phyloP scores from a whole-genome alignment of 176 grass and related monocot species.

The Pontederia paniculata region DNA sequence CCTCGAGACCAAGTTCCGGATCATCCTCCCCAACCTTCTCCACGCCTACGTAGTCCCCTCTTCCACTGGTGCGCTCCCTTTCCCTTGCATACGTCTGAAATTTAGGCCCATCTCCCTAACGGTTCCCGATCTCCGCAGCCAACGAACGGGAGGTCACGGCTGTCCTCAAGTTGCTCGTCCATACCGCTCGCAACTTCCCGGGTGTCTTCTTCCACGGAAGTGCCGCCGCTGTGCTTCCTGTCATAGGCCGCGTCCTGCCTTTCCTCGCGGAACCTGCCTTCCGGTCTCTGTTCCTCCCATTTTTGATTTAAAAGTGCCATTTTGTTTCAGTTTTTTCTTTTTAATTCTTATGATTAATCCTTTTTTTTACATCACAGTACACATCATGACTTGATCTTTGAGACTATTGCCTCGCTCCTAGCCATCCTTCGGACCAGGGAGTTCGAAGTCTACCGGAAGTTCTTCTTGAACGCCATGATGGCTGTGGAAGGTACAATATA shows the following conservation, averaged over 20 bases:
- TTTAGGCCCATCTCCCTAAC: slow-evolving; percentile 4
- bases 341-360: neutral
- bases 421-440: slow-evolving; percentile 74
- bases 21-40: slow-evolving; percentile 72
- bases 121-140: slow-evolving; percentile 18
- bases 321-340: neutral
- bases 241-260: slow-evolving; percentile 67
- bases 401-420: slow-evolving; percentile 67
- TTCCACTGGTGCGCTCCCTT: slow-evolving; percentile 26
- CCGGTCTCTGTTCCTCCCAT: slow-evolving; percentile 17
- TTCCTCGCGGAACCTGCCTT: slow-evolving; percentile 70
- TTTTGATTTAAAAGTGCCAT: slow-evolving; percentile 6
- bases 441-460: slow-evolving; percentile 67
- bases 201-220: slow-evolving; percentile 76
- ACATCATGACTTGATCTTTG: slow-evolving; percentile 46
- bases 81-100: neutral
- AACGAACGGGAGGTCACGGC: slow-evolving; percentile 59
- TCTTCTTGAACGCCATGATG: slow-evolving; percentile 75
- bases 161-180: slow-evolving; percentile 61
- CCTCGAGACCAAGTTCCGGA: slow-evolving; percentile 64
- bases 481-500: slow-evolving; percentile 46
- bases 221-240: slow-evolving; percentile 55
- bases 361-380: slow-evolving; percentile 29
- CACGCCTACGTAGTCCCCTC: slow-evolving; percentile 60
- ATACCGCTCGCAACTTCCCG: slow-evolving; percentile 60